phyloP scores from a whole-genome alignment of 2,329 filamentous ascomycete species.

The Ramichloridium luteum region DNA sequence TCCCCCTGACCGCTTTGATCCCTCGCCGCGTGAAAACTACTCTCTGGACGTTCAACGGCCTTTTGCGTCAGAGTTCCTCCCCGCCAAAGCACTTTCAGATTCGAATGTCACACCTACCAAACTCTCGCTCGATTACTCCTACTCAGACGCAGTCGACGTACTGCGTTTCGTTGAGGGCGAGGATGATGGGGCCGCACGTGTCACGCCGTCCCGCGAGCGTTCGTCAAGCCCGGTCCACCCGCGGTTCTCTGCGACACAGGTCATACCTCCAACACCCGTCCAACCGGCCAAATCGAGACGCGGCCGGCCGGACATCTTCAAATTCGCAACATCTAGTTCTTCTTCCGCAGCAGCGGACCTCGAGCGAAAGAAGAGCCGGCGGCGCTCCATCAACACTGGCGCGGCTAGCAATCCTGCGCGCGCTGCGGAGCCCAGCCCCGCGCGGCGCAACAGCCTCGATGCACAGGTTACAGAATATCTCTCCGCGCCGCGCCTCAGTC shows the following conservation, averaged over 20 bases:
- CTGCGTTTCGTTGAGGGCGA: constrained; percentile 14
- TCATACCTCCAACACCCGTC: too few relatives aligned
- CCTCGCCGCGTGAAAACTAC: constrained; percentile 5
- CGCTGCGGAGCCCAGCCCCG: constrained; percentile 22
- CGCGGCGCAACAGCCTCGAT: constrained; percentile 74
- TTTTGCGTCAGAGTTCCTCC: constrained; percentile 9
- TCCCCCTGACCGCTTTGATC: too few relatives aligned
- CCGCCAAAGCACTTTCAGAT: constrained; percentile 14
- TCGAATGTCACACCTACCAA: constrained; percentile 1
- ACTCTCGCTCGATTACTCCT: constrained; percentile 21
- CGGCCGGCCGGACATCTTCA: too few relatives aligned
- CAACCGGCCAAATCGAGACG: too few relatives aligned
- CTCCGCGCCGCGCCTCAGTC: constrained; percentile 68
- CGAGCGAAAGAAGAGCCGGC: constrained; percentile 16
- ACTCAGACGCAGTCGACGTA: constrained; percentile 18
- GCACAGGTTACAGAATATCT: constrained; percentile 78
- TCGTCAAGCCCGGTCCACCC: too few relatives aligned
- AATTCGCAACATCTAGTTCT: constrained; percentile 1
- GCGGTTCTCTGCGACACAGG: too few relatives aligned
- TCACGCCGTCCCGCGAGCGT: too few relatives aligned
- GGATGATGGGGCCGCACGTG: too few relatives aligned
- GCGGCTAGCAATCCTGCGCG: constrained; percentile 26
- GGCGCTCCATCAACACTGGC: constrained; percentile 25
- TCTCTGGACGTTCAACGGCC: constrained; percentile 10
- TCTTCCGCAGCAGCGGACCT: constrained; percentile 8